Evolutionary conservation across 1,284 basidiomycete genomes (phyloP).

Genomic region (Exsudoporus floridanus): DNA sequence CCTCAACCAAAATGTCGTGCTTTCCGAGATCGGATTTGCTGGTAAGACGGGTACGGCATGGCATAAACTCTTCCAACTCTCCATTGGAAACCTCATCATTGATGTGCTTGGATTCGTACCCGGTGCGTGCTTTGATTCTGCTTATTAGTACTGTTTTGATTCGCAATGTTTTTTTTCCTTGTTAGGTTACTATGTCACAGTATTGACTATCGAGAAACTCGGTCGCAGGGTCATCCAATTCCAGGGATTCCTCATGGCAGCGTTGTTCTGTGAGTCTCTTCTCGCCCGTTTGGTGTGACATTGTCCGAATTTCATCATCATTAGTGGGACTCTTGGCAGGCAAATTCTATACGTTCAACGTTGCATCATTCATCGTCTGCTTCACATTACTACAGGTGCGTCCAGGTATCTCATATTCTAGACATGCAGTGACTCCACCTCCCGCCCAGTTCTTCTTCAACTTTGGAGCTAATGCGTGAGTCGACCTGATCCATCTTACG

Average conservation of each 20-base stretch:
- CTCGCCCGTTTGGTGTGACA: not conserved
- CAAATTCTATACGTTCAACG: constrained; percentile 61
- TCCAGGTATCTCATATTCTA: not conserved
- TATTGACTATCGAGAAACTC: constrained; percentile 69
- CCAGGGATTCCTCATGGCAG: constrained; percentile 73
- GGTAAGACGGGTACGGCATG: constrained; percentile 57
- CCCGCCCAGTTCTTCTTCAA: constrained; percentile 67
- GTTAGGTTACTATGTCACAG: constrained; percentile 65
- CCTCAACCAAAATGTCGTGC: constrained; percentile 74
- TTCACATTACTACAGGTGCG: constrained; percentile 59
- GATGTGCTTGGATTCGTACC: constrained; percentile 74
- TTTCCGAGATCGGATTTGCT: constrained; percentile 65
- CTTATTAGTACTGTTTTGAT: not conserved
- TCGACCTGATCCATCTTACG: constrained; percentile 10
- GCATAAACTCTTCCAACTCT: constrained; percentile 62
- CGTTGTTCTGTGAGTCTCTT: constrained; percentile 57
- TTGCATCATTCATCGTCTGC: constrained; percentile 68
- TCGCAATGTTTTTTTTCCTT: constrained; percentile 8
- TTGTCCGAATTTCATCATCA: not conserved
- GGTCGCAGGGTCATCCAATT: constrained; percentile 77
- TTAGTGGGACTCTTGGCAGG: constrained; percentile 62
- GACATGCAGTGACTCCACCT: not conserved
- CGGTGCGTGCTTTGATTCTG: constrained; percentile 40
- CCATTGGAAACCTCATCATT: constrained; percentile 68
- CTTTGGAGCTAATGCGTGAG: constrained; percentile 83